These are phyloP conservation scores for Malus hybrid DNA, from an alignment of 331 rosid species.

Conservation along the genomic window DNA sequence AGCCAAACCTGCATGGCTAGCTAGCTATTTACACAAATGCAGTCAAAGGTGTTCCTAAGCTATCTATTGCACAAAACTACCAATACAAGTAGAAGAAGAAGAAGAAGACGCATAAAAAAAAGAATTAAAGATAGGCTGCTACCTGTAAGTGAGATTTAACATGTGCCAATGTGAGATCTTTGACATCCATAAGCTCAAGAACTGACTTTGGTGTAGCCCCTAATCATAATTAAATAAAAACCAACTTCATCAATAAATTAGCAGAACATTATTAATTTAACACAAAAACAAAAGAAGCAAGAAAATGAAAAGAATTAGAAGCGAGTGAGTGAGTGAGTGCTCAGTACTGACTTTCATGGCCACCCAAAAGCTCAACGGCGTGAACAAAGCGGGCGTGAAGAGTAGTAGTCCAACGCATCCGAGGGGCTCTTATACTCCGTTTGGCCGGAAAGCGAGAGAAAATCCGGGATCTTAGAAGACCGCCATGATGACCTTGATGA, in stretches of 20 bases:
- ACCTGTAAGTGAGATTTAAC: constrained; percentile 99
- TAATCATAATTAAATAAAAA: constrained; percentile 9
- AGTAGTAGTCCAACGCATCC: constrained; percentile 99
- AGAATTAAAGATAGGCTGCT: background rate
- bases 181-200: constrained; percentile 99
- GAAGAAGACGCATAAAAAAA: background rate
- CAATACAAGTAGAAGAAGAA: background rate
- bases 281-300: background rate
- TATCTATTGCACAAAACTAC: background rate
- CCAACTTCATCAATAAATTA: background rate
- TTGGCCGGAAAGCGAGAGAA: constrained; percentile 82
- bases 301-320: background rate
- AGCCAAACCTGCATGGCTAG: background rate
- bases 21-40: background rate
- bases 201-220: constrained; percentile 99
- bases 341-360: constrained; percentile 76
- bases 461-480: constrained; percentile 69
- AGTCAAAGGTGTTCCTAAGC: background rate
- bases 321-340: background rate
- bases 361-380: constrained; percentile 95
- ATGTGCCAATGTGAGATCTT: constrained; percentile 99
- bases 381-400: constrained; percentile 98
- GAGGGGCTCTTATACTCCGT: constrained; percentile 92
- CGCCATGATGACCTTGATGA: constrained; percentile 19
- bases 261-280: background rate